These are phyloP conservation scores for Pleurotus citrinopileatus DNA, from an alignment of 768 basidiomycete species.

Conservation along the genomic window DNA sequence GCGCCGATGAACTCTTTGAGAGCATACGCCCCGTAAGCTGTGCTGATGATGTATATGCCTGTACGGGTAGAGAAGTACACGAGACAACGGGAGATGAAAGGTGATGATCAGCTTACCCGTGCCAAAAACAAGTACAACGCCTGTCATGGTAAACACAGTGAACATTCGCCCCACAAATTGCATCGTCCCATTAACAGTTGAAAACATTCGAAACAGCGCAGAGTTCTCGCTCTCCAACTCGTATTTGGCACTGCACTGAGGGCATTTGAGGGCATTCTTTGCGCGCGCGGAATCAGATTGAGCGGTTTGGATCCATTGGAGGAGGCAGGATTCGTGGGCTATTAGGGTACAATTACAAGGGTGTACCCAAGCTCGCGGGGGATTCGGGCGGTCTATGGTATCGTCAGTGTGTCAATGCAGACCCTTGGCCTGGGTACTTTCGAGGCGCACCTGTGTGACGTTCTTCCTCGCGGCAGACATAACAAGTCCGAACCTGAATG, in stretches of 20 bases:
- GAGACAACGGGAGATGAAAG: not conserved
- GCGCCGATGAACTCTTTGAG: conserved; percentile 65
- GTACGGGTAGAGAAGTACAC: not conserved
- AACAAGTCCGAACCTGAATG: conserved; percentile 7
- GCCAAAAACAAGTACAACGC: conserved; percentile 52
- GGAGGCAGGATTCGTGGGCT: conserved; percentile 76
- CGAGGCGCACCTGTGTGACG: conserved; percentile 22
- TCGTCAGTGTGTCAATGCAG: conserved; percentile 1
- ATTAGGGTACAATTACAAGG: conserved; percentile 80
- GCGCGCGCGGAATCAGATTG: conserved; percentile 53
- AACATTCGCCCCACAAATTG: conserved; percentile 51
- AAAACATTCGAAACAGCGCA: conserved; percentile 43
- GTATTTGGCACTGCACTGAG: conserved; percentile 69
- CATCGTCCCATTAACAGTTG: conserved; percentile 47
- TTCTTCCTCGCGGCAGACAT: conserved; percentile 5
- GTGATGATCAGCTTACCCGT: conserved; percentile 48
- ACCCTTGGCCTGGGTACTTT: conserved; percentile 15
- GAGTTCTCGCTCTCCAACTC: conserved; percentile 68
- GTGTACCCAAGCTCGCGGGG: conserved; percentile 67
- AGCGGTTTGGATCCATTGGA: conserved; percentile 76
- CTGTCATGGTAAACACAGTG: conserved; percentile 47
- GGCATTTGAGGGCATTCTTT: conserved; percentile 73
- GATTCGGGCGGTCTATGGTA: conserved; percentile 18
- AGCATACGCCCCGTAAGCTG: conserved; percentile 73
- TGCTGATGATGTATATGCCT: conserved; percentile 47